phyloP scores from a whole-genome alignment of 441 rosid species.

The Hura crepitans region DNA sequence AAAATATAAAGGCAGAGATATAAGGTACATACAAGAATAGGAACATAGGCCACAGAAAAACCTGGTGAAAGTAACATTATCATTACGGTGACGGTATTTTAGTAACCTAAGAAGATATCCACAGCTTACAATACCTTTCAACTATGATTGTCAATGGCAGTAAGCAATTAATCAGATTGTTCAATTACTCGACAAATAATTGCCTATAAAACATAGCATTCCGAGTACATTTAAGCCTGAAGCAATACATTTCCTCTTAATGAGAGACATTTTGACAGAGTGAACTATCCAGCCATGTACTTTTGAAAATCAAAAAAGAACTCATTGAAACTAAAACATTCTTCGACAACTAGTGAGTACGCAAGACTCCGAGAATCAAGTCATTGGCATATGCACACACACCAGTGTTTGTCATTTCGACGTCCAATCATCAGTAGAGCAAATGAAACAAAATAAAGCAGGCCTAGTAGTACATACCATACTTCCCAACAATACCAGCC shows the following conservation, averaged over 20 bases:
- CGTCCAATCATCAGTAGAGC: no score
- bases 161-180: not conserved
- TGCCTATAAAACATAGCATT: not conserved
- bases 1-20: not conserved
- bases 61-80: no score
- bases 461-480: slow-evolving; percentile 30
- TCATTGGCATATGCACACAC: not conserved
- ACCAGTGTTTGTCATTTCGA: not conserved
- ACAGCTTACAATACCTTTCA: not conserved
- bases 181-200: not conserved
- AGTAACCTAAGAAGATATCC: not conserved
- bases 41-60: not conserved
- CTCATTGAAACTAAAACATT: not conserved
- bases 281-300: not conserved
- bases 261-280: not conserved
- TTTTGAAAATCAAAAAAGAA: not conserved
- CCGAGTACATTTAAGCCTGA: not conserved
- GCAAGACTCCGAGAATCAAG: not conserved
- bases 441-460: not conserved
- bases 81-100: not conserved
- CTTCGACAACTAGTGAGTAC: not conserved
- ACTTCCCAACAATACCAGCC: slow-evolving; percentile 55
- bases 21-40: not conserved
- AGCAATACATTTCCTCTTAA: no score
- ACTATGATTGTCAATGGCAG: not conserved